These are phyloP conservation scores for Pleurozium schreberi DNA, from an alignment of 225 moss, liverwort and hornwort species.

Conservation along the genomic window DNA sequence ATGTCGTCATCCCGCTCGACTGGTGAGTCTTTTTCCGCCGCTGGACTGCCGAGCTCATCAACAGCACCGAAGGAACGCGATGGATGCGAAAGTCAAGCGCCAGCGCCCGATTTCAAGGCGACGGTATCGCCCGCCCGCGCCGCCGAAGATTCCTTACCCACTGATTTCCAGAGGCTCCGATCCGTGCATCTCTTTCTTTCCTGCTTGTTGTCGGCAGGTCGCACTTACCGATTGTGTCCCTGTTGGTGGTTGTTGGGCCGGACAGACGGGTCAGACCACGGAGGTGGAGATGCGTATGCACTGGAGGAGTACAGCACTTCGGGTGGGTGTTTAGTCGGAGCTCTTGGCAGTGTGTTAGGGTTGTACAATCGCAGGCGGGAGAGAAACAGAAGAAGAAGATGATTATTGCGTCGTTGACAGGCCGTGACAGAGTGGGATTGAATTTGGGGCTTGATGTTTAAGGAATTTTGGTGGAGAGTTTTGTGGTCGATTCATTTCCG, in stretches of 20 bases:
- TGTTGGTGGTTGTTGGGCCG: not conserved
- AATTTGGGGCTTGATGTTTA: not conserved
- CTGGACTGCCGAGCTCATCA: not conserved
- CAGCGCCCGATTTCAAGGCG: not conserved
- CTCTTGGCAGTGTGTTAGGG: not conserved
- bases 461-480: not conserved
- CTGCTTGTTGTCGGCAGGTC: slow-evolving; percentile 1
- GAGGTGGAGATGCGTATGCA: not conserved
- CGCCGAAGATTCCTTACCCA: not conserved
- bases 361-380: not conserved
- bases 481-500: not conserved
- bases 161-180: not conserved
- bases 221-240: not conserved
- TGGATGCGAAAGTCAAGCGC: slow-evolving; percentile 5
- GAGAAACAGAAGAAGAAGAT: not conserved
- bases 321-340: not conserved
- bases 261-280: not conserved
- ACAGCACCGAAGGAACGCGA: not conserved
- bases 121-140: not conserved
- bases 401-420: not conserved
- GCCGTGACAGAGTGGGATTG: not conserved
- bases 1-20: not conserved
- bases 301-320: not conserved
- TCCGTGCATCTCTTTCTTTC: not conserved
- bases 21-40: not conserved